A percentile compares a stretch with the other conserved stretches of the same genome.
Evolutionary conservation across 176 grass and related monocot genomes (phyloP).

Genomic region (Avena insularis): DNA sequence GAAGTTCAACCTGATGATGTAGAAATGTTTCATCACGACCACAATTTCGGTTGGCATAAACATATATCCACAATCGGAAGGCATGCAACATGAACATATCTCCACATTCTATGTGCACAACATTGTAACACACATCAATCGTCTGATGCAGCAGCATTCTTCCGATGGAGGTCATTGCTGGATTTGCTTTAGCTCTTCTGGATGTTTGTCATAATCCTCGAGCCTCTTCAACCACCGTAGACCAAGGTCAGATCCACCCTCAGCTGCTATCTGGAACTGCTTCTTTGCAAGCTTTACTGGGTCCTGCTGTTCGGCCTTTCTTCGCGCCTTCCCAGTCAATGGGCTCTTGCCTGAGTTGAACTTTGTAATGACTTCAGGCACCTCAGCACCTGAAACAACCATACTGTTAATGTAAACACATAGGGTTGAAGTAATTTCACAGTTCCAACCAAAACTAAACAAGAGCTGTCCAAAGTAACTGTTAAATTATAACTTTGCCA

Average conservation of each 20-base stretch:
- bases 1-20: slow-evolving; percentile 21
- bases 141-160: background rate
- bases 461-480: background rate
- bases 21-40: background rate
- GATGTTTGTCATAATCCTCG: slow-evolving; percentile 57
- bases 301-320: slow-evolving; percentile 48
- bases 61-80: background rate
- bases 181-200: slow-evolving; percentile 49
- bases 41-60: slow-evolving; percentile 1
- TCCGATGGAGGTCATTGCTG: slow-evolving; percentile 33
- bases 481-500: background rate
- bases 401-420: background rate
- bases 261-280: slow-evolving; percentile 83
- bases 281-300: slow-evolving; percentile 70
- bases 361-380: slow-evolving; percentile 84
- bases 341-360: slow-evolving; percentile 72
- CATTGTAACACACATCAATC: slow-evolving; percentile 12
- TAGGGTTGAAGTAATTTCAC: slow-evolving; percentile 1
- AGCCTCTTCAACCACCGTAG: slow-evolving; percentile 86
- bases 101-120: slow-evolving; percentile 4
- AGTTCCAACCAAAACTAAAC: background rate
- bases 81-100: background rate
- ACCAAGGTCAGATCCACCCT: slow-evolving; percentile 73
- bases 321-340: slow-evolving; percentile 61
- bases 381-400: slow-evolving; percentile 63